Evolutionary conservation across 1,284 basidiomycete species (phyloP).

Genomic region (Irpex rosettiformis): DNA sequence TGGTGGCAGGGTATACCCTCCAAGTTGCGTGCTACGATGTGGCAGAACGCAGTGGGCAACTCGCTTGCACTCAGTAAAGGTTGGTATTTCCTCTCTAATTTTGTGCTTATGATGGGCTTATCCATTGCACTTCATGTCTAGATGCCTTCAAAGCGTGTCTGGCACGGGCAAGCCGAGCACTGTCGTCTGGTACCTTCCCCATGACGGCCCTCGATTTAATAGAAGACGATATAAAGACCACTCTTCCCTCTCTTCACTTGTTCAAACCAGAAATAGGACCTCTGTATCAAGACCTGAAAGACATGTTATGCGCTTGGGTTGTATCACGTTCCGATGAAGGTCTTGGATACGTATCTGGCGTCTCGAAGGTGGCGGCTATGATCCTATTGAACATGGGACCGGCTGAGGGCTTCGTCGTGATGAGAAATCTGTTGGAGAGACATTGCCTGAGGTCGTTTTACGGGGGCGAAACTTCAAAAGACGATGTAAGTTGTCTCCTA

Average conservation of each 20-base stretch:
- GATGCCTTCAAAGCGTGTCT: constrained; percentile 76
- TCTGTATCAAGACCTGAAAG: constrained; percentile 82
- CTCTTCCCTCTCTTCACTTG: constrained; percentile 86
- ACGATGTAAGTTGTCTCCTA: constrained; percentile 64
- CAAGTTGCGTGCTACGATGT: constrained; percentile 81
- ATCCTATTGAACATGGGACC: constrained; percentile 83
- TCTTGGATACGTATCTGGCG: constrained; percentile 69
- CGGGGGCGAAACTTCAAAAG: constrained; percentile 61
- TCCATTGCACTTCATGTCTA: constrained; percentile 26
- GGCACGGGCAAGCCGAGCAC: constrained; percentile 70
- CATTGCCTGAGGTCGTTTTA: constrained; percentile 87
- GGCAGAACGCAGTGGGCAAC: constrained; percentile 90
- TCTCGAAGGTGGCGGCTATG: constrained; percentile 84
- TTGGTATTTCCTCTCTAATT: constrained; percentile 26
- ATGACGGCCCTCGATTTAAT: constrained; percentile 65
- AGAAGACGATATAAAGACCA: constrained; percentile 77
- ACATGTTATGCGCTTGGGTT: constrained; percentile 89
- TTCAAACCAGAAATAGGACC: constrained; percentile 80
- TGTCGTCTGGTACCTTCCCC: constrained; percentile 74
- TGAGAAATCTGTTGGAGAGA: constrained; percentile 87
- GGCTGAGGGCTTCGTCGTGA: constrained; percentile 78
- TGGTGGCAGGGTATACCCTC: constrained; percentile 95
- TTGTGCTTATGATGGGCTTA: background rate
- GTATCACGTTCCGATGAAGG: constrained; percentile 88
- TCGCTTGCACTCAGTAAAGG: constrained; percentile 85